These are phyloP conservation scores for Crotalaria pallida DNA, from an alignment of 306 rosid species.

Conservation along the genomic window DNA sequence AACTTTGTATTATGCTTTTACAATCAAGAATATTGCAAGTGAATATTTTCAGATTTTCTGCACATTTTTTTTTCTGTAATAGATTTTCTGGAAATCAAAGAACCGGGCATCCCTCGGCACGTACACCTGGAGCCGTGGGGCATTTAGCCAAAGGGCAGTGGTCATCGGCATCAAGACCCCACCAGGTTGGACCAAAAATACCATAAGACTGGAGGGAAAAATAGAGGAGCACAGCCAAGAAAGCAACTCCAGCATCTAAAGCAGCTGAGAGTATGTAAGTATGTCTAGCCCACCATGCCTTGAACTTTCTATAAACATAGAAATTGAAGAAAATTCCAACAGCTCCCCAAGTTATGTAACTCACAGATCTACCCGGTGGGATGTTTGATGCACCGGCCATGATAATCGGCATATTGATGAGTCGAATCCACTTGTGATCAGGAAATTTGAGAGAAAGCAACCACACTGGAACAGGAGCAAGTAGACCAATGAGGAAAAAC, in stretches of 20 bases:
- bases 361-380: conserved; percentile 36
- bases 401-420: conserved; percentile 47
- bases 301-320: conserved; percentile 26
- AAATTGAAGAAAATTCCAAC: conserved; percentile 52
- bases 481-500: conserved; percentile 53
- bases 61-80: background rate
- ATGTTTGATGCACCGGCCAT: conserved; percentile 12
- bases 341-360: conserved; percentile 33
- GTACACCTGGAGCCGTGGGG: conserved; percentile 54
- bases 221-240: conserved; percentile 30
- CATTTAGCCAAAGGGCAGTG: conserved; percentile 51
- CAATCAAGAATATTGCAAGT: background rate
- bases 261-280: conserved; percentile 51
- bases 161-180: conserved; percentile 44
- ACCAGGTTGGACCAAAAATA: conserved; percentile 44
- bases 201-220: conserved; percentile 37
- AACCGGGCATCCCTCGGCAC: conserved; percentile 41
- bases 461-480: conserved; percentile 57
- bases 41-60: background rate
- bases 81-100: conserved; percentile 4
- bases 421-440: conserved; percentile 33
- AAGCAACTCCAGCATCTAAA: conserved; percentile 54
- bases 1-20: background rate
- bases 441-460: conserved; percentile 34
- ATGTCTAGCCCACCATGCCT: conserved; percentile 54